A percentile compares a stretch with the other conserved stretches of the same genome.
Conservation (phyloP, 139 green algal species). For the Chlorella sp. region DNA sequence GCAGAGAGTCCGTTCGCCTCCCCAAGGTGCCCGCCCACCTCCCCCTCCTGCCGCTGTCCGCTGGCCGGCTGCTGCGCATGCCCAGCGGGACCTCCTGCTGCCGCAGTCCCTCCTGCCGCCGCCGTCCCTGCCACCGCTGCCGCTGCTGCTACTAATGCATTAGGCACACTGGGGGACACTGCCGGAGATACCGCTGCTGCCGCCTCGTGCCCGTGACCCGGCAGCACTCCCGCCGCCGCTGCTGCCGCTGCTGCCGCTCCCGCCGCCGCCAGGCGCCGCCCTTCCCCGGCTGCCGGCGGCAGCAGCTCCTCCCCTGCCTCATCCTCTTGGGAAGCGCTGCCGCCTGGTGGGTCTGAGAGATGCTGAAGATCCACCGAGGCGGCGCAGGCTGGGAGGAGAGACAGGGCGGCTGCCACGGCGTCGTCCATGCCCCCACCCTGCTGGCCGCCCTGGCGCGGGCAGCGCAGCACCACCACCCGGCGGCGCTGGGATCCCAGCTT, state of each 20-base stretch:
- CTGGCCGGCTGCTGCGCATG: neutral
- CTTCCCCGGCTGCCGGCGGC: neutral
- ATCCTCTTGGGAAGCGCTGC: neutral
- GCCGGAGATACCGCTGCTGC: neutral
- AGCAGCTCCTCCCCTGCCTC: neutral
- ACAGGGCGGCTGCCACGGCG: constrained; percentile 1
- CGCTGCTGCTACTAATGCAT: neutral
- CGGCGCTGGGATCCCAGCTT: neutral
- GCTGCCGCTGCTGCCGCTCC: neutral
- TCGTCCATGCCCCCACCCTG: constrained; percentile 1
- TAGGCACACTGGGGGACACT: too few species aligned
- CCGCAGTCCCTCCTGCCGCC: neutral
- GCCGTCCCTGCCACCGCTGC: neutral
- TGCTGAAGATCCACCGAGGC: constrained; percentile 6
- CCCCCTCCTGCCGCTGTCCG: neutral
- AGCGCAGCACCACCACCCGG: constrained; percentile 22
- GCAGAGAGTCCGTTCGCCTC: neutral
- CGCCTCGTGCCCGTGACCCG: neutral
- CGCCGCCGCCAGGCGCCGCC: too few species aligned
- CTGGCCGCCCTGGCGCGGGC: neutral
- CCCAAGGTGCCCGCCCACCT: neutral
- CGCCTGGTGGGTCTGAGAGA: neutral
- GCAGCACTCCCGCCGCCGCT: neutral
- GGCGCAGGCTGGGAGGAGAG: neutral
- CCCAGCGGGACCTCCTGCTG: neutral